A percentile compares a stretch with the other conserved stretches of the same genome.
These are phyloP conservation scores for Colletotrichum truncatum DNA, from an alignment of 2,329 filamentous ascomycete species.

Conservation along the genomic window DNA sequence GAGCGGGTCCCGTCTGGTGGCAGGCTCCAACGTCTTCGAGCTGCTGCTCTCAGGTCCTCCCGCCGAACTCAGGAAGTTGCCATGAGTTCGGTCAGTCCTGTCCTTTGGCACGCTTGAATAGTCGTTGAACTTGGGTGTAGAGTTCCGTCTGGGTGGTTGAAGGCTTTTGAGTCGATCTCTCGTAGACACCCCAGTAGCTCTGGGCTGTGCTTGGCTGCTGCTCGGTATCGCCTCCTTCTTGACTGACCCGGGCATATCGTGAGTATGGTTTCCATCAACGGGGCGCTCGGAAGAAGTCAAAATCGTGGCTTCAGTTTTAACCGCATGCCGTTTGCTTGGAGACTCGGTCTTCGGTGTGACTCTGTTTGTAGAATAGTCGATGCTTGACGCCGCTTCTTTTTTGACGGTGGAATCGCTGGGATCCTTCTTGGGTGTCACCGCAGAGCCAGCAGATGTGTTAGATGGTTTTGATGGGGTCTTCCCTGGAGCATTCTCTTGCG, in stretches of 20 bases:
- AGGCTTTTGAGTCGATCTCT: slow-evolving; percentile 17
- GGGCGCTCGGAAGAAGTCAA: background rate
- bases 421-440: background rate
- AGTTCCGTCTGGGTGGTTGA: background rate
- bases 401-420: background rate
- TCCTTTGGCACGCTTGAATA: background rate
- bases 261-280: background rate
- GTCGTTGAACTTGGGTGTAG: slow-evolving; percentile 4
- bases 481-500: background rate
- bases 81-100: background rate
- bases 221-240: slow-evolving; percentile 2
- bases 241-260: background rate
- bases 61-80: background rate
- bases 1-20: background rate
- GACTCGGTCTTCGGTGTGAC: background rate
- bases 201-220: background rate
- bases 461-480: background rate
- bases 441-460: background rate
- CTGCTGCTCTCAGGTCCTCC: background rate
- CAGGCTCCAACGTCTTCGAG: background rate
- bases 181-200: background rate
- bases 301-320: background rate
- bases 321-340: background rate
- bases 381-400: background rate
- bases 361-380: background rate